Base-by-base conservation (phyloP, 495 filamentous ascomycete species). In the Penicillium chermesinum region DNA sequence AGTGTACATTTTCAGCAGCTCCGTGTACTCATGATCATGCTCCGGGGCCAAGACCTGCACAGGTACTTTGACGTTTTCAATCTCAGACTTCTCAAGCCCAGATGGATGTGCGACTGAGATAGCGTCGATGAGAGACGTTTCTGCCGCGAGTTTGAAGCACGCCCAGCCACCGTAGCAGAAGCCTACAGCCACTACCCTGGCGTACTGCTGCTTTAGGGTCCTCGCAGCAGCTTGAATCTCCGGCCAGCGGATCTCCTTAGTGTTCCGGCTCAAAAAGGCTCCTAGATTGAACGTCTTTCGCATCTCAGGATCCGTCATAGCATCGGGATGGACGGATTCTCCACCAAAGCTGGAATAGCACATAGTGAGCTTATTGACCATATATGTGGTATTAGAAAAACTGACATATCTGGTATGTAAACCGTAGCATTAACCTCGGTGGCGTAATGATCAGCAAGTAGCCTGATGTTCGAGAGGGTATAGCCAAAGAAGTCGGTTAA, bases 111-210 rank as follows among this genome's bases (percentile, higher is more conserved):
- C 25, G 25, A 30, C 5, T 30, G 25, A 5, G 5, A 30, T 10
- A 10, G 5, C 4, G 25, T 30, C 25, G 25, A 30, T 10, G 10
- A 30, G 25, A 5, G 25, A 10, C 5, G 25, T 4, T 10, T 30
- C 5, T 4, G 25, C 25, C 10, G 5, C 25, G 10, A 30, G 25
- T 4, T 10, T 4, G 10, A 30, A 30, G 25, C 4, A 4, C 0
- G 70, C 79, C 79, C 79, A 83, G 1, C 77, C 80, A 41, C 81
- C 80, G 41, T 69, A 84, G 66, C 25, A 30, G 25, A 30, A 30
- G 10, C 25, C 25, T 5, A 30, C 25, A 30, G 25, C 25, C 5
- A 4, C 25, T 4, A 30, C 25, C 5, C 5, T 5, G 25, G 25
- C 4, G 25, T 5, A 30, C 10, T 30, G n/a, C n/a, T 30, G 25